These are phyloP conservation scores for Rubroboletus pulcherrimus DNA, from an alignment of 768 basidiomycete species.

Conservation along the genomic window DNA sequence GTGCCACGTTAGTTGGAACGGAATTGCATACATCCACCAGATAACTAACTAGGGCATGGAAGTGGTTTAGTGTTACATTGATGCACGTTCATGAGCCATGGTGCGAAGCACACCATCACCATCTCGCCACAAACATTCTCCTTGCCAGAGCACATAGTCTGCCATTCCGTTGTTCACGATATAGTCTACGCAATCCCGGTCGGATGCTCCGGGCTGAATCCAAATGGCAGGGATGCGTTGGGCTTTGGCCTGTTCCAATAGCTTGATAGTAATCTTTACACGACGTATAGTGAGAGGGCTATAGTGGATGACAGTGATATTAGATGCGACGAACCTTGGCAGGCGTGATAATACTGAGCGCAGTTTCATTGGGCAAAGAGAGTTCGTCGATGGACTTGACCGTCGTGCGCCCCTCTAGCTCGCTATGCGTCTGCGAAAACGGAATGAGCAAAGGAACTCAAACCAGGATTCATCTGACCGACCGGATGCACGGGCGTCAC, in stretches of 20 bases:
- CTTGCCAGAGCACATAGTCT: conserved; percentile 73
- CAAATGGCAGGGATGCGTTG: conserved; percentile 74
- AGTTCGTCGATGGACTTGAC: conserved; percentile 55
- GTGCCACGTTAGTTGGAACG: neutral
- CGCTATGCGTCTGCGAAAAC: conserved; percentile 55
- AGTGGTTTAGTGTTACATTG: conserved; percentile 8
- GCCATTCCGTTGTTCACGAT: conserved; percentile 62
- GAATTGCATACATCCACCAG: neutral
- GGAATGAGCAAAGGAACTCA: neutral
- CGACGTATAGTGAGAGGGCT: neutral
- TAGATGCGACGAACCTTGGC: conserved; percentile 46
- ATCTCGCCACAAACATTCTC: conserved; percentile 77
- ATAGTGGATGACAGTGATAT: neutral
- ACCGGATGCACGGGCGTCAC: conserved; percentile 79
- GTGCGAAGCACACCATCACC: conserved; percentile 54
- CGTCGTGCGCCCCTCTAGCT: conserved; percentile 63
- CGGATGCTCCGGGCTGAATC: conserved; percentile 88
- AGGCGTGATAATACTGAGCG: conserved; percentile 76
- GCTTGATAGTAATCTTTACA: conserved; percentile 62
- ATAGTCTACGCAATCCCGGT: conserved; percentile 57
- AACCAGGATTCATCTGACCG: conserved; percentile 18
- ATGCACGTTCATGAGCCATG: conserved; percentile 22
- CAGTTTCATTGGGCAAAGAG: conserved; percentile 57
- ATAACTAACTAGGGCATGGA: neutral
- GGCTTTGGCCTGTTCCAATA: conserved; percentile 66